phyloP scores from a whole-genome alignment of 805 yeast species.

The Nakazawaea populi region DNA sequence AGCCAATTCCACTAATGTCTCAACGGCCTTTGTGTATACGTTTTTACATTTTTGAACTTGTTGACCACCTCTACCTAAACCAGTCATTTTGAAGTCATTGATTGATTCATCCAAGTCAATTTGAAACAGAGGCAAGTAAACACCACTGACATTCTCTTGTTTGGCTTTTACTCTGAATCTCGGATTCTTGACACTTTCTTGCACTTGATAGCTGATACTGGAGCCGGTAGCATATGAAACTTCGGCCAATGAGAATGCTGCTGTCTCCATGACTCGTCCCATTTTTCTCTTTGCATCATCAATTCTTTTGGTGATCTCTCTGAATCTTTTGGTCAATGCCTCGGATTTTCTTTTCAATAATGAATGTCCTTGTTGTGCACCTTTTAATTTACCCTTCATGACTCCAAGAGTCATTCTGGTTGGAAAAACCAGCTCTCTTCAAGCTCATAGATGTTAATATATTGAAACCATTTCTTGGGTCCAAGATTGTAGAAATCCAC shows the following conservation, averaged over 20 bases:
- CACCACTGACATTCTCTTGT: slow-evolving; percentile 97
- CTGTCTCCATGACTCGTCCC: slow-evolving; percentile 98
- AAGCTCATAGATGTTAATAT: not conserved
- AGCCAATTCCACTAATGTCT: slow-evolving; percentile 91
- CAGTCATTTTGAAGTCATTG: slow-evolving; percentile 94
- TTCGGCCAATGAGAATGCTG: slow-evolving; percentile 95
- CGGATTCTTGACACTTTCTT: slow-evolving; percentile 87
- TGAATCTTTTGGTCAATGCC: slow-evolving; percentile 91
- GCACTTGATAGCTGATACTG: slow-evolving; percentile 91
- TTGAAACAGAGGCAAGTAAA: slow-evolving; percentile 87
- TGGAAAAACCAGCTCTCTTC: slow-evolving; percentile 92
- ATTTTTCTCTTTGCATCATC: slow-evolving; percentile 94
- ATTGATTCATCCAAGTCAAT: slow-evolving; percentile 75
- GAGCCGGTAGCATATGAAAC: slow-evolving; percentile 98
- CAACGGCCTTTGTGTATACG: slow-evolving; percentile 94
- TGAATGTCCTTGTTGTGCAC: slow-evolving; percentile 96
- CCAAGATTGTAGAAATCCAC: slow-evolving; percentile 8
- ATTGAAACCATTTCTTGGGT: not conserved
- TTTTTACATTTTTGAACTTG: slow-evolving; percentile 92
- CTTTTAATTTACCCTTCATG: slow-evolving; percentile 94
- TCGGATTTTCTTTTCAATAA: slow-evolving; percentile 92
- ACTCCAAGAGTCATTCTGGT: slow-evolving; percentile 95
- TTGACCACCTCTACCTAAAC: slow-evolving; percentile 97
- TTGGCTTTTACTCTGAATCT: slow-evolving; percentile 86
- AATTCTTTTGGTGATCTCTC: slow-evolving; percentile 91